Conservation (phyloP, 2,329 filamentous ascomycete species). For the Mycogone perniciosa region DNA sequence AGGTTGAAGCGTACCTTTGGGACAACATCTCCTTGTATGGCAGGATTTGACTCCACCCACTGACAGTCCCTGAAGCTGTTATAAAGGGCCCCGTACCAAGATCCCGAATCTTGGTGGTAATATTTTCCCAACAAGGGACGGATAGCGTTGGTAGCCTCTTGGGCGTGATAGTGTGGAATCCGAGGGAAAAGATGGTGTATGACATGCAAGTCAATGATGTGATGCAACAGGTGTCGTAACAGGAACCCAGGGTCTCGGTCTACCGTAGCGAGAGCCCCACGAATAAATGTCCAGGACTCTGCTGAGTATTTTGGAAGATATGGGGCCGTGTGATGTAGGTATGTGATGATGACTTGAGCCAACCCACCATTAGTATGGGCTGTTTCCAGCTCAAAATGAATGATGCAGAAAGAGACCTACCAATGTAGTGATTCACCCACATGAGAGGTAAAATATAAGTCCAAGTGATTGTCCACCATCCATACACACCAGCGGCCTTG, state of each 20-base stretch:
- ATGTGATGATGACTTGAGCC: slow-evolving; percentile 60
- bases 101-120: slow-evolving; percentile 7
- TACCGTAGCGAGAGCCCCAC: slow-evolving; percentile 54
- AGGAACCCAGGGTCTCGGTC: slow-evolving; percentile 59
- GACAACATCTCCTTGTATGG: no score
- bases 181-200: slow-evolving; percentile 51
- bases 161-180: slow-evolving; percentile 11
- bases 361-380: not conserved
- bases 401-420: slow-evolving; percentile 30
- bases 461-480: slow-evolving; percentile 41
- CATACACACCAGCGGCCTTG: slow-evolving; percentile 46
- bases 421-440: slow-evolving; percentile 66
- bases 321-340: slow-evolving; percentile 53
- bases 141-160: slow-evolving; percentile 8
- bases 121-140: slow-evolving; percentile 8
- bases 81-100: slow-evolving; percentile 4
- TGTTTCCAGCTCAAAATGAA: no score
- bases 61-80: slow-evolving; percentile 10
- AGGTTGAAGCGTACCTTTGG: no score
- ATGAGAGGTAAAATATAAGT: slow-evolving; percentile 60
- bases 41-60: not conserved
- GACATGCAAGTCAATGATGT: slow-evolving; percentile 55
- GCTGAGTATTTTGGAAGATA: slow-evolving; percentile 43
- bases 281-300: slow-evolving; percentile 54
- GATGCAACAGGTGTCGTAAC: slow-evolving; percentile 56